Percentiles rank a stretch among this genome's conserved stretches.
phyloP scores from a whole-genome alignment of 768 basidiomycete species.

The Lentinula detonsa region DNA sequence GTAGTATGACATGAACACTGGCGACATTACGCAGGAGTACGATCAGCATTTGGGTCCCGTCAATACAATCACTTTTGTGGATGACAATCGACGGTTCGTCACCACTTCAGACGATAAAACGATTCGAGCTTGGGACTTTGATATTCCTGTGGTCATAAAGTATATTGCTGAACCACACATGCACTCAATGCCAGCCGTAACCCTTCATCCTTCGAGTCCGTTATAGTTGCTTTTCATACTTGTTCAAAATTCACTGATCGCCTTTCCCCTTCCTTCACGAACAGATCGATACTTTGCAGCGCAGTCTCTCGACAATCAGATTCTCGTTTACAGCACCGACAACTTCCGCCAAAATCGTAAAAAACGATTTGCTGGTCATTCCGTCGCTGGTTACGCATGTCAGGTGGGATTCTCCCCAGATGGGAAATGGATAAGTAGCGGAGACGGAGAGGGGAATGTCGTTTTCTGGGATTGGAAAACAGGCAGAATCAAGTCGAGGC shows the following conservation, averaged over 20 bases:
- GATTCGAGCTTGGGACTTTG: slow-evolving; percentile 98
- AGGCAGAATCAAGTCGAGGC: slow-evolving; percentile 86
- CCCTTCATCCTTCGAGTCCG: slow-evolving; percentile 90
- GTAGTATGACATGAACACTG: slow-evolving; percentile 92
- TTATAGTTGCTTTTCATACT: slow-evolving; percentile 15
- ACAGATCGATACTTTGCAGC: slow-evolving; percentile 94
- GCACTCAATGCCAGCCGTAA: slow-evolving; percentile 99
- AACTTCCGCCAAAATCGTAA: slow-evolving; percentile 99
- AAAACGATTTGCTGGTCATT: slow-evolving; percentile 96
- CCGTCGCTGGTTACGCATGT: slow-evolving; percentile 95
- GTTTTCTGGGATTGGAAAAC: slow-evolving; percentile 99
- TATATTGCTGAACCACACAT: slow-evolving; percentile 99
- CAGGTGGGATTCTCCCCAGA: slow-evolving; percentile 97
- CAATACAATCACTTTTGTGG: slow-evolving; percentile 98
- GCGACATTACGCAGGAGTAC: slow-evolving; percentile 97
- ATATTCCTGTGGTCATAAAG: slow-evolving; percentile 99
- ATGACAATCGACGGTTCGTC: slow-evolving; percentile 95
- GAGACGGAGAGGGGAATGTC: slow-evolving; percentile 91
- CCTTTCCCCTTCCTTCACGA: slow-evolving; percentile 10
- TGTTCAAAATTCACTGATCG: slow-evolving; percentile 7
- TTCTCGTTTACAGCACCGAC: slow-evolving; percentile 94
- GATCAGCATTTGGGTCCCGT: slow-evolving; percentile 98
- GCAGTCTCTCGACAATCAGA: slow-evolving; percentile 97
- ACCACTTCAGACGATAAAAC: slow-evolving; percentile 99
- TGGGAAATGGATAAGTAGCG: slow-evolving; percentile 97